phyloP scores from a whole-genome alignment of 225 moss, liverwort and hornwort species.

The Antitrichia curtipendula region DNA sequence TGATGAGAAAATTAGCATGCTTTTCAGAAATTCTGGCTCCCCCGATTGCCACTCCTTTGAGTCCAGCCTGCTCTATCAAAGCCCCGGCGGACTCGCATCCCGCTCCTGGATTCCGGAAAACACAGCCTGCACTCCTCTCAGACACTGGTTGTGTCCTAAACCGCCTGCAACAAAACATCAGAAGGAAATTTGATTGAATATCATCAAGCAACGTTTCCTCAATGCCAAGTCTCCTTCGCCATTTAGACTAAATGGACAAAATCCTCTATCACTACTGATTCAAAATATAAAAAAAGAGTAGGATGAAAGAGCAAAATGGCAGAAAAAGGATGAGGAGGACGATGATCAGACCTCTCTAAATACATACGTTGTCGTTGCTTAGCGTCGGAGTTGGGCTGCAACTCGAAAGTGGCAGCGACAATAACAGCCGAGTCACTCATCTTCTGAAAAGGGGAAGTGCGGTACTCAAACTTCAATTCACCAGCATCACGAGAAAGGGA shows the following conservation, averaged over 20 bases:
- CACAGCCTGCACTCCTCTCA: constrained; percentile 71
- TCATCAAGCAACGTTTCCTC: not conserved
- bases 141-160: constrained; percentile 67
- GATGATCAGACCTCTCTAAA: constrained; percentile 44
- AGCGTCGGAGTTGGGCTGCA: constrained; percentile 31
- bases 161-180: constrained; percentile 24
- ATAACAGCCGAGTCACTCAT: constrained; percentile 45
- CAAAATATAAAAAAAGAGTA: not conserved
- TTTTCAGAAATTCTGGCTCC: constrained; percentile 49
- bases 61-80: constrained; percentile 69
- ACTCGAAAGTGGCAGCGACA: constrained; percentile 64
- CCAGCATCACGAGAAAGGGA: constrained; percentile 34
- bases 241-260: not conserved
- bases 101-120: constrained; percentile 74
- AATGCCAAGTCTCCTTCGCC: not conserved
- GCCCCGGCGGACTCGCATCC: constrained; percentile 69
- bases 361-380: constrained; percentile 42
- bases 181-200: not conserved
- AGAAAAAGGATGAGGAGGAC: not conserved
- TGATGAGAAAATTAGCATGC: constrained; percentile 79
- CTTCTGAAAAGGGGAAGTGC: constrained; percentile 70
- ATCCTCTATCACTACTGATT: not conserved
- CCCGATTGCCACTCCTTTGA: constrained; percentile 58
- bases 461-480: constrained; percentile 51
- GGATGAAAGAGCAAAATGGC: not conserved